These are phyloP conservation scores for Salvia rosmarinus DNA, from an alignment of 257 asterid genomes.

Conservation along the genomic window DNA sequence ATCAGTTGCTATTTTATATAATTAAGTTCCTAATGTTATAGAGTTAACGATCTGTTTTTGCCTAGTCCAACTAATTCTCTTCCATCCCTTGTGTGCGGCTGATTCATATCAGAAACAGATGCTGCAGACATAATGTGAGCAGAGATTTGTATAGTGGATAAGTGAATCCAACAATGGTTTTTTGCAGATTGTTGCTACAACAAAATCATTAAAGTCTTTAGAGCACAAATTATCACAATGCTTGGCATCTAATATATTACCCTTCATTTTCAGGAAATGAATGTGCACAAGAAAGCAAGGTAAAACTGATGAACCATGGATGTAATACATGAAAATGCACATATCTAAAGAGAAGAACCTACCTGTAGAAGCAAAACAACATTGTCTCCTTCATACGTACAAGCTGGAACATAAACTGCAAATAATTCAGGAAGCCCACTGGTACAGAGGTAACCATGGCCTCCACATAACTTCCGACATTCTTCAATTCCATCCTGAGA, in stretches of 20 bases:
- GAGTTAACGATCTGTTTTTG: background rate
- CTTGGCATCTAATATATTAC: slow-evolving; percentile 9
- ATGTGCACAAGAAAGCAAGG: background rate
- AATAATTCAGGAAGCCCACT: slow-evolving; percentile 99
- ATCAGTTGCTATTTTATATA: background rate
- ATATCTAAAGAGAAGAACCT: slow-evolving; percentile 24
- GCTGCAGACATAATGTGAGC: slow-evolving; percentile 11
- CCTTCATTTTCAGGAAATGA: background rate
- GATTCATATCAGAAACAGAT: slow-evolving; percentile 6
- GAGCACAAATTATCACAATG: background rate
- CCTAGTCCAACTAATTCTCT: background rate
- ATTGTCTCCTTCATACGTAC: slow-evolving; percentile 99
- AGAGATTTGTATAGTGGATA: slow-evolving; percentile 2
- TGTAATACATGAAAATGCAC: background rate
- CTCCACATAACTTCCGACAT: slow-evolving; percentile 96
- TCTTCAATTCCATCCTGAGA: slow-evolving; percentile 96
- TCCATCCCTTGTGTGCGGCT: background rate
- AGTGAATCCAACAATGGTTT: slow-evolving; percentile 22
- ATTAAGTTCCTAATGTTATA: background rate
- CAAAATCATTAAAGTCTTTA: slow-evolving; percentile 1
- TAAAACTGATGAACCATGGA: background rate
- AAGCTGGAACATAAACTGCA: slow-evolving; percentile 98
- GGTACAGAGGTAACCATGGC: slow-evolving; percentile 95
- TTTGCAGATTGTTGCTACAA: background rate
- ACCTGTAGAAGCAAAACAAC: slow-evolving; percentile 86